Conservation (phyloP, 441 rosid genomes). For the Eruca vesicaria region DNA sequence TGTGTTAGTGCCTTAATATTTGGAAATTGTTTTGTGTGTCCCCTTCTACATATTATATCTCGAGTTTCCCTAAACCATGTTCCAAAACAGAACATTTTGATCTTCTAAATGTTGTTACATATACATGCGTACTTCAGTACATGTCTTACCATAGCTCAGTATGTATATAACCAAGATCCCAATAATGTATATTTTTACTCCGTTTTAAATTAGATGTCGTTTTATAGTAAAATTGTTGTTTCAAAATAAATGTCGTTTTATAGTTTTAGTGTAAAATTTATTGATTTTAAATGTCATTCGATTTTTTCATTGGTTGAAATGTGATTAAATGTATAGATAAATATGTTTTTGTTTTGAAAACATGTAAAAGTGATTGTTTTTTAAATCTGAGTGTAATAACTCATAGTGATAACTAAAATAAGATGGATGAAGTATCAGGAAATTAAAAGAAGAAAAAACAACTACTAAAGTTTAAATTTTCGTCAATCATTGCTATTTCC, state of each 20-base stretch:
- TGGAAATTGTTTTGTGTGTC: slow-evolving; percentile 23
- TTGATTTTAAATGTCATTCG: too few species aligned
- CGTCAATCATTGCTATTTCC: background rate
- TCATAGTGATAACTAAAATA: too few species aligned
- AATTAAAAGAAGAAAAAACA: background rate
- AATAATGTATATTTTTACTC: background rate
- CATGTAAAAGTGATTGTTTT: too few species aligned
- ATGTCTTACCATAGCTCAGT: background rate
- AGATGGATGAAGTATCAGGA: too few species aligned
- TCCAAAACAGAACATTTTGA: slow-evolving; percentile 21
- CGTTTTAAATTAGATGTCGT: too few species aligned
- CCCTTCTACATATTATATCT: background rate
- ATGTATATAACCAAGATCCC: background rate
- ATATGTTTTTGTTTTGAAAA: too few species aligned
- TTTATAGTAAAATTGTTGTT: too few species aligned
- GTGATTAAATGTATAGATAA: too few species aligned
- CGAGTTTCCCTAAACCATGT: slow-evolving; percentile 5
- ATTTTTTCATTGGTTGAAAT: too few species aligned
- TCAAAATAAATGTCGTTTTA: too few species aligned
- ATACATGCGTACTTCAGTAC: background rate
- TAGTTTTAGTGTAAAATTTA: too few species aligned
- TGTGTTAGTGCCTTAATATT: background rate
- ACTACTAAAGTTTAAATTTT: background rate
- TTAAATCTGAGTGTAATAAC: too few species aligned
- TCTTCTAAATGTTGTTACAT: slow-evolving; percentile 1